Percentiles rank a stretch among this genome's conserved stretches.
Evolutionary conservation across 2,329 filamentous ascomycete species (phyloP).

Genomic region (Tolypocladium ophioglossoides): DNA sequence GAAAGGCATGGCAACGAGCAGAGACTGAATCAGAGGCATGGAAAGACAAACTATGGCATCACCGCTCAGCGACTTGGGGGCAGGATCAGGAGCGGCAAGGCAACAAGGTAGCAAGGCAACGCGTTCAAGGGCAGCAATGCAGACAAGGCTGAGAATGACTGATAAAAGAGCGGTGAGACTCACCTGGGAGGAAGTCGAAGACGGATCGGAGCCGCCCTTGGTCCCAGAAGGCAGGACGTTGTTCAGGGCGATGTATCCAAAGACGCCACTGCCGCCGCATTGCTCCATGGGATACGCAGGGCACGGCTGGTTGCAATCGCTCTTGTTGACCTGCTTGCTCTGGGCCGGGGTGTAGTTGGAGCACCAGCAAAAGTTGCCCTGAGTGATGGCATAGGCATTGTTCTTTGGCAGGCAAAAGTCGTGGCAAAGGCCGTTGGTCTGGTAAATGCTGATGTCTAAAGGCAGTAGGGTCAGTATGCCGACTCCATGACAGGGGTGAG

Average conservation of each 20-base stretch:
- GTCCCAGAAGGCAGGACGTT: constrained; percentile 47
- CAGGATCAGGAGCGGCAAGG: neutral
- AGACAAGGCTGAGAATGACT: neutral
- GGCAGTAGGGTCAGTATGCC: neutral
- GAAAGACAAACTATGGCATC: neutral
- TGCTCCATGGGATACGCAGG: constrained; percentile 57
- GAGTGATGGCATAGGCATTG: constrained; percentile 59
- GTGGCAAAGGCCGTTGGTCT: constrained; percentile 61
- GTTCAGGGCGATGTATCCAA: constrained; percentile 52
- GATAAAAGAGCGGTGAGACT: constrained; percentile 10
- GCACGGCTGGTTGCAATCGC: constrained; percentile 46
- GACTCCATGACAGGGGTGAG: no score
- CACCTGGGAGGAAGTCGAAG: constrained; percentile 13
- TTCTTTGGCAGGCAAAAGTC: constrained; percentile 39
- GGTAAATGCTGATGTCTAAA: constrained; percentile 44
- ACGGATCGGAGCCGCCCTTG: constrained; percentile 11
- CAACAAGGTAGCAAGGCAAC: neutral
- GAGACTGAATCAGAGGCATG: neutral
- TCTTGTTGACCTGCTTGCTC: constrained; percentile 24
- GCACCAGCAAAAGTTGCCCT: constrained; percentile 62
- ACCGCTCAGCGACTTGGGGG: neutral
- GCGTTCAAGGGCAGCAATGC: neutral
- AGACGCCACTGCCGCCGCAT: constrained; percentile 54
- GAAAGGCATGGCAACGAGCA: neutral
- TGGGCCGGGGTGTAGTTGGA: constrained; percentile 53